A percentile compares a stretch with the other conserved stretches of the same genome.
phyloP scores from a whole-genome alignment of 1,284 basidiomycete species.

The Rhodotorula sp. region DNA sequence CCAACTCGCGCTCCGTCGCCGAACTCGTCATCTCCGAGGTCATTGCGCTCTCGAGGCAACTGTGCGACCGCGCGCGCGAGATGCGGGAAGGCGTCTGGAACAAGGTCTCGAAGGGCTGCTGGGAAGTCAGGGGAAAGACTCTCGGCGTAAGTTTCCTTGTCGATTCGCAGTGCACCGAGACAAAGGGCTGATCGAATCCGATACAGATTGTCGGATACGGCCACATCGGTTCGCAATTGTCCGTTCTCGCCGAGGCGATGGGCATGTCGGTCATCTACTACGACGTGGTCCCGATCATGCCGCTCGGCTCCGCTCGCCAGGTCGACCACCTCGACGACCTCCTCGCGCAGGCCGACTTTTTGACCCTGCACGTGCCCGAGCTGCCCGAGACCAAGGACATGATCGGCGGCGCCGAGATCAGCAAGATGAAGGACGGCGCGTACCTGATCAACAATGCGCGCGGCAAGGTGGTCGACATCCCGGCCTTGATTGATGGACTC shows the following conservation, averaged over 20 bases:
- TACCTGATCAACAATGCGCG: constrained; percentile 99
- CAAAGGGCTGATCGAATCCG: no score
- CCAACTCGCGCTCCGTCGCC: constrained; percentile 98
- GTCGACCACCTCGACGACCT: constrained; percentile 78
- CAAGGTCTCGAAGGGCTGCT: constrained; percentile 92
- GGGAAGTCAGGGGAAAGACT: constrained; percentile 97
- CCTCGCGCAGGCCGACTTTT: constrained; percentile 80
- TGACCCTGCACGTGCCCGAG: constrained; percentile 95
- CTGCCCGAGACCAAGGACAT: constrained; percentile 93
- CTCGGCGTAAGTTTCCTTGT: constrained; percentile 58
- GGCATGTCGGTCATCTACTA: constrained; percentile 96
- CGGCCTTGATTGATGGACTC: constrained; percentile 78
- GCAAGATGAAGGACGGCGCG: constrained; percentile 89
- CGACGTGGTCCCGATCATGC: constrained; percentile 97
- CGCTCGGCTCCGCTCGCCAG: constrained; percentile 88
- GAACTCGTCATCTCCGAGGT: constrained; percentile 96
- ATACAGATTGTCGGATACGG: constrained; percentile 86
- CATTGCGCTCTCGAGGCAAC: constrained; percentile 89
- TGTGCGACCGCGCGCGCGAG: constrained; percentile 84
- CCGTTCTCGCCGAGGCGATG: constrained; percentile 93
- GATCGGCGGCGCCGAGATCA: constrained; percentile 75
- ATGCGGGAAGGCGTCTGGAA: constrained; percentile 92
- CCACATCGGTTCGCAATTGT: constrained; percentile 96
- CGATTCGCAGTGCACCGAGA: no score
- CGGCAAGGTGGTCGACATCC: constrained; percentile 91